phyloP scores from a whole-genome alignment of 495 filamentous ascomycete genomes.

The Penicillium desertorum region DNA sequence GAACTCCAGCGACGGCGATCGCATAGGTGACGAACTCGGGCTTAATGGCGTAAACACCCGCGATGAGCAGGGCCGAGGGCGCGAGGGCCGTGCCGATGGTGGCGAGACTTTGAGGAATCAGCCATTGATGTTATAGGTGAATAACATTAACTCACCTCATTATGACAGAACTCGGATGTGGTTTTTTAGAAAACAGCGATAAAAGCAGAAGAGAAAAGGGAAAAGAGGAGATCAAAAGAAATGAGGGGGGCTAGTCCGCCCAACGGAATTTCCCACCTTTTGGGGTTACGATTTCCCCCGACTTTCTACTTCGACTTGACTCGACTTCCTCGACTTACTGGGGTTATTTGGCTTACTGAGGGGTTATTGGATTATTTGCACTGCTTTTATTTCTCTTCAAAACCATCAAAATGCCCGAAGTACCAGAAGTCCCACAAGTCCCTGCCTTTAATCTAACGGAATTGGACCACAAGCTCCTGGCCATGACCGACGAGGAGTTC shows the following conservation, averaged over 20 bases:
- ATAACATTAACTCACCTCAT: constrained; percentile 36
- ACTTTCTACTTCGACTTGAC: background rate
- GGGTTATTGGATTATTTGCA: background rate
- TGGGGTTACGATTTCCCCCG: constrained; percentile 20
- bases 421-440: constrained; percentile 3
- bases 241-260: constrained; percentile 18
- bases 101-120: constrained; percentile 35
- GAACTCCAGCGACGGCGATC: constrained; percentile 39
- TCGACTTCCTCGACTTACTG: too few relatives aligned
- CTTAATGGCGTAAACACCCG: constrained; percentile 75
- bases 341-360: background rate
- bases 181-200: constrained; percentile 1
- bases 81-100: constrained; percentile 77
- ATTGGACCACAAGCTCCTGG: constrained; percentile 61
- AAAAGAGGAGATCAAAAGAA: constrained; percentile 11
- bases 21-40: constrained; percentile 75
- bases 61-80: constrained; percentile 75
- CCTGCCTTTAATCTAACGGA: constrained; percentile 64
- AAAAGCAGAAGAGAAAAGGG: constrained; percentile 11
- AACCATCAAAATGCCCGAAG: constrained; percentile 3
- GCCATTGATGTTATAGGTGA: constrained; percentile 6
- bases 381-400: constrained; percentile 1
- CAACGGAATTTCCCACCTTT: constrained; percentile 28
- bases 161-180: constrained; percentile 17
- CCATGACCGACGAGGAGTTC: constrained; percentile 70